Base-by-base conservation (phyloP, 306 rosid genomes). In the Pterocarpus macrocarpus region DNA sequence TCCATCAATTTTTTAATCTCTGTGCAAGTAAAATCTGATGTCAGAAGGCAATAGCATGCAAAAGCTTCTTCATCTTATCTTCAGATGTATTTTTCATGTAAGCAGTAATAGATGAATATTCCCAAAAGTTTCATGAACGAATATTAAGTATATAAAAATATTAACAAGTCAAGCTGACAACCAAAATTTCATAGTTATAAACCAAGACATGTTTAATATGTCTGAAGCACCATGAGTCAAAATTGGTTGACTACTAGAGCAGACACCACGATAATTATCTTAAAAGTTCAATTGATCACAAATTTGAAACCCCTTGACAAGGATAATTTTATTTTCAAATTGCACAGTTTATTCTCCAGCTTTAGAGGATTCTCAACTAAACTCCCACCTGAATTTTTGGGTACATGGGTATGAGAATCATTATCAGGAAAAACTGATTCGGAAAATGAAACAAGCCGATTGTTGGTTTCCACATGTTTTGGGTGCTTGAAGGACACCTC, bases 401-500 rank as follows among this genome's bases (percentile, higher is more conserved):
- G 88, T 12, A 71, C 49, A 47, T 69, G 79, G n/a, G 61, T 30
- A 64, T 70, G 57, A 14, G 59, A 71, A 76, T 81, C 84, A 56
- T 83, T 88, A 45, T 78, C 86, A 0, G 92, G 89, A 49, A 91
- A 75, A 73, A 87, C 97, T 53, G 95, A 88, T 69, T 92, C 95
- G 12, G 98, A 91, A 74, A 92, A 89, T 4, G 92, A 89, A 45
- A 88, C 78, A 34, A 92, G 86, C 76, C 81, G 86, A 83, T 86
- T 73, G 45, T 82, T 83, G 8, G 89, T 82, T 73, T 78, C 94
- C 15, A 38, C 86, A 55, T 89, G 96, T 83, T 90, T 94, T 34
- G 88, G 94, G 85, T 79, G 90, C 80, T 94, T 92, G 78, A 89
- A 80, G 68, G 96, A 87, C 75, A 86, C 85, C 82, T 87, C 92